Conservation (phyloP, 768 basidiomycete genomes). For the Podaxis carcinomalis region DNA sequence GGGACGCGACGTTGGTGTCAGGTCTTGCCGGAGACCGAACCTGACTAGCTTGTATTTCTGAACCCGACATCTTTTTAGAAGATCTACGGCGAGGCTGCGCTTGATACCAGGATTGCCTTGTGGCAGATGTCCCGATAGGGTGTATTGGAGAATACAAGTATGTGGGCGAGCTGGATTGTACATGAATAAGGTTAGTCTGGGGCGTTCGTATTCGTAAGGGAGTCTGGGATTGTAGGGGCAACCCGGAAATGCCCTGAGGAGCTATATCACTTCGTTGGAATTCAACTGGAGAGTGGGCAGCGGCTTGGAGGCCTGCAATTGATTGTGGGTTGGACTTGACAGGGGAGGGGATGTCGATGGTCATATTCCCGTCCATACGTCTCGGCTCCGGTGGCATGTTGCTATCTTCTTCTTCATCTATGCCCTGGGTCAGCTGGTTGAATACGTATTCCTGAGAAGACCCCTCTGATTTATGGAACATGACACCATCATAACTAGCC, state of each 20-base stretch:
- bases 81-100: background rate
- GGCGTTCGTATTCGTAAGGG: background rate
- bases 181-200: background rate
- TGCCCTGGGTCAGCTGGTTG: slow-evolving; percentile 42
- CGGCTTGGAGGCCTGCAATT: background rate
- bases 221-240: background rate
- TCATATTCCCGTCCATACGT: background rate
- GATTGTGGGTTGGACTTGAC: too few species aligned
- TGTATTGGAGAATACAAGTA: background rate
- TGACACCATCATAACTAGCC: slow-evolving; percentile 1
- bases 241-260: background rate
- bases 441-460: slow-evolving; percentile 38
- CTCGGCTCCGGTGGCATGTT: background rate
- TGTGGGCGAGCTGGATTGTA: background rate
- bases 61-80: background rate
- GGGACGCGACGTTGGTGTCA: background rate
- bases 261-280: background rate
- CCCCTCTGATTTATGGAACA: slow-evolving; percentile 12
- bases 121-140: background rate
- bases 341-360: background rate
- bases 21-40: background rate
- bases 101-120: slow-evolving; percentile 10
- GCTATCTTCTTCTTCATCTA: slow-evolving; percentile 17
- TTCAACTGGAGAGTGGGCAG: background rate
- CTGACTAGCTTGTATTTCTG: background rate